Evolutionary conservation across 257 asterid species (phyloP), one percentile per base, ranked within the genome.

Genomic region (Nicotiana obtusifolia): DNA sequence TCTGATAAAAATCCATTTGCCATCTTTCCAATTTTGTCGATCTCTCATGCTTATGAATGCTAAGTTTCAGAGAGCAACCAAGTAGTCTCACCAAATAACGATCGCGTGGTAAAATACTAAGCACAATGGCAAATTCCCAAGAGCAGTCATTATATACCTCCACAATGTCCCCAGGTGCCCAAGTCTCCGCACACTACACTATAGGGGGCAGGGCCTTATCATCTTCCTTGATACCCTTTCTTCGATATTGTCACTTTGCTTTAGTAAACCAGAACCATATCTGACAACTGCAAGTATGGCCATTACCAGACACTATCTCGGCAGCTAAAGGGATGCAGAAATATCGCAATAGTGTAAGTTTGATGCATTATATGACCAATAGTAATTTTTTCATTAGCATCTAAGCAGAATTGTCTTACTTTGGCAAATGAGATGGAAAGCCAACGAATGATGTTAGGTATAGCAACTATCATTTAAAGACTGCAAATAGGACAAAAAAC

Each of bases 391-490:
- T 47, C 2, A 80, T 65, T 49, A 64, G 66, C 56, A 66, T 37
- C 47, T 47, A 66, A 78, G 31, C 28, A 57, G 61, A 84, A 68
- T 37, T 60, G 49, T 26, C 93, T 92, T 84, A 94, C 97, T 81
- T 68, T 88, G 24, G 97, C 95, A 78, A 94, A 94, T 59, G 97
- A 94, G 84, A 94, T 89, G 78, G 90, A 83, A 80, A 94, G 97
- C 97, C 97, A 93, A 19, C 98, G 97, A 82, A 94, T 90, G 87
- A 94, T 93, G 83, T 94, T 94, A 64, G 98, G 98, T 81, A 94
- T 77, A 22, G 98, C 97, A 62, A 97, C 97, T 7, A 94, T 94
- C 96, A 94, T 90, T 90, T 78, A 94, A 77, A 56, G 91, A 90
- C 97, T 94, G 91, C 89, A 92, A 37, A 64, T 80, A 30, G 62